Evolutionary conservation across 2,329 filamentous ascomycete species (phyloP).

Genomic region (Meredithiella fracta): DNA sequence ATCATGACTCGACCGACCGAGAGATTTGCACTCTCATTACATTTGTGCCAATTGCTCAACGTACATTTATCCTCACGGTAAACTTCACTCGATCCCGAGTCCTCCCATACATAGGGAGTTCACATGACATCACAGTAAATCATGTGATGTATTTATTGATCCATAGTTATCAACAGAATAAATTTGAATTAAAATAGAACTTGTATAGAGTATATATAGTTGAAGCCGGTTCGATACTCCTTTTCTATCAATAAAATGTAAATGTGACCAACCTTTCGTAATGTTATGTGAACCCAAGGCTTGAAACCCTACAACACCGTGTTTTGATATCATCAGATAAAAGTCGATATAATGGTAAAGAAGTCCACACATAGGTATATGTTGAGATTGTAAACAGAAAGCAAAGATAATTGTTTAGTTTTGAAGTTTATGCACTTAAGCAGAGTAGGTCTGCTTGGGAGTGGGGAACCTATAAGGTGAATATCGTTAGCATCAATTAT

Average conservation of each 20-base stretch:
- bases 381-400: constrained; percentile 13
- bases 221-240: constrained; percentile 31
- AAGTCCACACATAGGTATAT: constrained; percentile 4
- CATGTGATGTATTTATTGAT: background rate
- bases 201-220: constrained; percentile 17
- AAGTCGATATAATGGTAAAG: background rate
- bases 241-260: constrained; percentile 6
- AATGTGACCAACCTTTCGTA: constrained; percentile 10
- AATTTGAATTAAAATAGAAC: constrained; percentile 1
- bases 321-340: background rate
- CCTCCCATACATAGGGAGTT: too few species aligned
- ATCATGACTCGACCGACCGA: too few species aligned
- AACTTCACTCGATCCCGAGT: too few species aligned
- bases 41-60: too few species aligned
- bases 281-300: constrained; percentile 12
- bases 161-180: background rate
- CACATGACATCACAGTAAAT: too few species aligned
- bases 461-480: constrained; percentile 49
- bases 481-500: background rate
- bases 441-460: constrained; percentile 61
- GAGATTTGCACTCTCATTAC: too few species aligned
- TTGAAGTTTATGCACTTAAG: constrained; percentile 16
- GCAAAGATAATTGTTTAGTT: background rate
- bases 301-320: constrained; percentile 14
- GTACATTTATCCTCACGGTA: too few species aligned